Evolutionary conservation across 2,329 filamentous ascomycete genomes (phyloP).

Genomic region (Fusarium pininemorale): DNA sequence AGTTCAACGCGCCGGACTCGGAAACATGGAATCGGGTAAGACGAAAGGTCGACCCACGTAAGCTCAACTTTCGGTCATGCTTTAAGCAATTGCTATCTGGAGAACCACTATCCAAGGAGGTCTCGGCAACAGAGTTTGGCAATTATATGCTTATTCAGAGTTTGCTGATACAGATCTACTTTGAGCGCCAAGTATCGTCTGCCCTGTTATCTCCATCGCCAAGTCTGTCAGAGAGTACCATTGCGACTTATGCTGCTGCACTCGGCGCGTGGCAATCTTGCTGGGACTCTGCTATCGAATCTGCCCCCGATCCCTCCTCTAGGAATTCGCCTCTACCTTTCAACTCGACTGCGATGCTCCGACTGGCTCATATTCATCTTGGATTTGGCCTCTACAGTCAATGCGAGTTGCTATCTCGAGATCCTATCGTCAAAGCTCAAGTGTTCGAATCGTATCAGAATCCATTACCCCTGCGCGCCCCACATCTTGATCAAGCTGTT

Average conservation of each 20-base stretch:
- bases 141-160: constrained; percentile 27
- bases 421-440: not conserved
- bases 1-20: not conserved
- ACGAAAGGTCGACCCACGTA: not conserved
- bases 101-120: not conserved
- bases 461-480: not conserved
- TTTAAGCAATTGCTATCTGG: not conserved
- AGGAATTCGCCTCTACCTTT: not conserved
- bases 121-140: constrained; percentile 11
- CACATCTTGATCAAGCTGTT: constrained; percentile 19
- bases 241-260: not conserved
- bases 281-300: not conserved
- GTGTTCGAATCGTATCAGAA: not conserved
- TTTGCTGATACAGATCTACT: constrained; percentile 18
- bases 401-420: not conserved
- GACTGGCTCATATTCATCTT: not conserved
- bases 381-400: not conserved
- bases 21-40: not conserved
- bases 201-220: not conserved
- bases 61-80: not conserved
- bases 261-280: not conserved
- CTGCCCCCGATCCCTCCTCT: not conserved
- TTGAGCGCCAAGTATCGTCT: constrained; percentile 5
- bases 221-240: not conserved
- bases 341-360: constrained; percentile 1